Conservation (phyloP, 768 basidiomycete species). For the Naganishia onofrii region DNA sequence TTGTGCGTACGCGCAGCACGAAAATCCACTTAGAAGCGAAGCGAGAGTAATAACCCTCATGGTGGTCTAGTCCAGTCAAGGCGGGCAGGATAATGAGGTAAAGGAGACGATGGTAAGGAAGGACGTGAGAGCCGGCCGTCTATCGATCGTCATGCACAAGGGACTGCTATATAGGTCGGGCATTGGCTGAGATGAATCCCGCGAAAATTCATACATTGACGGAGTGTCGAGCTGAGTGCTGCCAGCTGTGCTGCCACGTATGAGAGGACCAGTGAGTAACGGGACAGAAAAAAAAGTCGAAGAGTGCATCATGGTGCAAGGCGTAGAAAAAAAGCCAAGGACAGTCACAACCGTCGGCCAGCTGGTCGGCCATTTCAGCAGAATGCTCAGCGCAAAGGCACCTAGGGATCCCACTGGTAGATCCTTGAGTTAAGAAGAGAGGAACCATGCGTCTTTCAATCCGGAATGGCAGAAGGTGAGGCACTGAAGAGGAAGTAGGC, state of each 20-base stretch:
- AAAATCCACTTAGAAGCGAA: neutral
- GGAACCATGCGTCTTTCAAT: too few species aligned
- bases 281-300: neutral
- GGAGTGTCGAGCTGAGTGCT: too few species aligned
- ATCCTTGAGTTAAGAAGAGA: too few species aligned
- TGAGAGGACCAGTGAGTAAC: neutral
- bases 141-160: neutral
- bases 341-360: conserved; percentile 15
- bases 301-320: neutral
- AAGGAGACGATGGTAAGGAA: neutral
- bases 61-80: neutral
- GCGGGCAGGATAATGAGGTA: too few species aligned
- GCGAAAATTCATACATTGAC: neutral
- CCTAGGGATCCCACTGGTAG: neutral
- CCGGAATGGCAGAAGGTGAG: neutral
- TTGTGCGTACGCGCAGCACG: neutral
- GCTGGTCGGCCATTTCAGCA: neutral
- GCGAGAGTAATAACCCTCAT: conserved; percentile 1
- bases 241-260: too few species aligned
- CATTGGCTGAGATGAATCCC: neutral
- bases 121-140: neutral
- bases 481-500: neutral
- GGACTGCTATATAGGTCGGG: neutral
- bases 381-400: neutral
- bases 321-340: conserved; percentile 3